Percentiles rank a stretch among this genome's conserved stretches.
Evolutionary conservation across 495 filamentous ascomycete species (phyloP).

Genomic region (Hypoxylon crocopeplum): DNA sequence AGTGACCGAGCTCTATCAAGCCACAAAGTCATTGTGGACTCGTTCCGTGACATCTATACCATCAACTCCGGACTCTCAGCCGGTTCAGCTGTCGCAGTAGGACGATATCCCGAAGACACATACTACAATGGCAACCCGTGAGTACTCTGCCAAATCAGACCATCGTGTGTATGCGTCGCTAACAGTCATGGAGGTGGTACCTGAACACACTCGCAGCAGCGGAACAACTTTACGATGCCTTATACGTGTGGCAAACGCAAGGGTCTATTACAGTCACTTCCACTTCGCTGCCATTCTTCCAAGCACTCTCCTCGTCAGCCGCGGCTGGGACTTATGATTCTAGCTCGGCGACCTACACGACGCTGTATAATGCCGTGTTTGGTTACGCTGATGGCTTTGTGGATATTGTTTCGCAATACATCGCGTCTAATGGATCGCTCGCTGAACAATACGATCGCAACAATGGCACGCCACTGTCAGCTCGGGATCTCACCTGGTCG

Average conservation of each 20-base stretch:
- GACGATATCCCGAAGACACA: slow-evolving; percentile 71
- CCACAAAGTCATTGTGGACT: slow-evolving; percentile 68
- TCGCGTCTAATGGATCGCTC: slow-evolving; percentile 58
- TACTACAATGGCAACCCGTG: slow-evolving; percentile 70
- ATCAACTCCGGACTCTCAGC: slow-evolving; percentile 60
- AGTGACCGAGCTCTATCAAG: slow-evolving; percentile 67
- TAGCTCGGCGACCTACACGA: slow-evolving; percentile 53
- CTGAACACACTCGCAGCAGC: slow-evolving; percentile 68
- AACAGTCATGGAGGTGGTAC: slow-evolving; percentile 56
- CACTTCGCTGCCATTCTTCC: slow-evolving; percentile 64
- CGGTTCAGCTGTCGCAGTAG: slow-evolving; percentile 65
- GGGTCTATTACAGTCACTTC: slow-evolving; percentile 60
- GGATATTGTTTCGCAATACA: slow-evolving; percentile 58
- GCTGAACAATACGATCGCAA: slow-evolving; percentile 66
- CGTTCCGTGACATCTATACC: slow-evolving; percentile 66
- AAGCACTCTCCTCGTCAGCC: slow-evolving; percentile 56
- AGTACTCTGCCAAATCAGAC: slow-evolving; percentile 1
- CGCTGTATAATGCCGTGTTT: slow-evolving; percentile 60
- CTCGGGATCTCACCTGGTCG: slow-evolving; percentile 71
- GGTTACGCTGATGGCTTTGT: slow-evolving; percentile 72
- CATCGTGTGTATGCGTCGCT: not conserved
- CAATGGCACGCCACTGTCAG: slow-evolving; percentile 60
- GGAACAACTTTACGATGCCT: slow-evolving; percentile 69
- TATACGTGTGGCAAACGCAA: slow-evolving; percentile 64
- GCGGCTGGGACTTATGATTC: slow-evolving; percentile 59